Conservation (phyloP, 192 early-diverging fungal species). For the Coemansia pectinata region DNA sequence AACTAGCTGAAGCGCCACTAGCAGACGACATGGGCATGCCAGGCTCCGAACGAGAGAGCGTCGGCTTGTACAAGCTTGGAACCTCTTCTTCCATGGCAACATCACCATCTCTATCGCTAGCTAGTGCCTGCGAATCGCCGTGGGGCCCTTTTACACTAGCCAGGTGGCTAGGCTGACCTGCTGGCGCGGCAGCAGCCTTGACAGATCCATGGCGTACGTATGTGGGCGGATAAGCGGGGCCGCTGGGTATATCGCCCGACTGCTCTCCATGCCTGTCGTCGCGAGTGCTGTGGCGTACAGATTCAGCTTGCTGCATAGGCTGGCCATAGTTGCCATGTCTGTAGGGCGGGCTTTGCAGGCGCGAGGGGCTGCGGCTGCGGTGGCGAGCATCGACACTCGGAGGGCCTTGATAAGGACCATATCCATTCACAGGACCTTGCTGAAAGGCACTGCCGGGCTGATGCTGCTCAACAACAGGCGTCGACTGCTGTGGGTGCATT, state of each 20-base stretch:
- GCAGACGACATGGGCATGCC: constrained; percentile 3
- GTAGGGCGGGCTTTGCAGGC: constrained; percentile 19
- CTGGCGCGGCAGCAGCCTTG: background rate
- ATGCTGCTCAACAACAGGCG: constrained; percentile 14
- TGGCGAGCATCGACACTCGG: constrained; percentile 5
- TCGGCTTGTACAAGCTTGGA: constrained; percentile 7
- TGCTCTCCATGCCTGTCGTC: constrained; percentile 13
- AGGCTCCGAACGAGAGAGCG: constrained; percentile 2
- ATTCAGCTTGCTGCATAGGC: constrained; percentile 2
- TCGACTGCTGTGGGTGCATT: constrained; percentile 13
- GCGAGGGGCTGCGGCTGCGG: constrained; percentile 38
- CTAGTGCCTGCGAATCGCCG: background rate
- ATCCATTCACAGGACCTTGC: constrained; percentile 44
- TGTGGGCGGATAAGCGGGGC: background rate
- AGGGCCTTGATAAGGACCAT: constrained; percentile 18
- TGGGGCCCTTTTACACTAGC: background rate
- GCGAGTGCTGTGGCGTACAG: background rate
- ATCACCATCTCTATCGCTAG: constrained; percentile 38
- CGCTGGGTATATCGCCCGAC: background rate
- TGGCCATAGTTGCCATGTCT: constrained; percentile 18
- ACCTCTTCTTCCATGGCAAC: constrained; percentile 30
- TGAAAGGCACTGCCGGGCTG: constrained; percentile 25
- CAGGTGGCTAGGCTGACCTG: background rate
- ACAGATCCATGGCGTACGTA: constrained; percentile 13
- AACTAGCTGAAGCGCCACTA: background rate